These are phyloP conservation scores for Ganoderma sinense DNA, from an alignment of 1,284 basidiomycete genomes.

Conservation along the genomic window DNA sequence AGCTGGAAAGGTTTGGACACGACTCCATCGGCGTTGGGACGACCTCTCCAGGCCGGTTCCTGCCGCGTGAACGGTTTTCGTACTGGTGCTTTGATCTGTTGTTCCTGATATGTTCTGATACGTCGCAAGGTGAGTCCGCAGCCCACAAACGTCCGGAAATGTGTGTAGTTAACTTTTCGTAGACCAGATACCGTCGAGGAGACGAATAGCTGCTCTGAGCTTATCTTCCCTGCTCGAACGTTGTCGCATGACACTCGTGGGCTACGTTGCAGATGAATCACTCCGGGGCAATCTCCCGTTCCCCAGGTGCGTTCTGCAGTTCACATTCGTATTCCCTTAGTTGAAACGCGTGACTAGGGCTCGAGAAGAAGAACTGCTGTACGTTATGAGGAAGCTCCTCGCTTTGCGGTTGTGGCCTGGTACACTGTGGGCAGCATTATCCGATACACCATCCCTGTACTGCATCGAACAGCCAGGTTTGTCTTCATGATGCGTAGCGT, in stretches of 20 bases:
- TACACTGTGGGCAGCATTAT: slow-evolving; percentile 77
- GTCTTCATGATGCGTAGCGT: slow-evolving; percentile 27
- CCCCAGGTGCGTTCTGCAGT: slow-evolving; percentile 62
- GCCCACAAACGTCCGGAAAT: background rate
- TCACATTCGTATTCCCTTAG: background rate
- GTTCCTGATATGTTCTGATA: slow-evolving; percentile 79
- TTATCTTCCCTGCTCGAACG: slow-evolving; percentile 78
- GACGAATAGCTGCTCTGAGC: slow-evolving; percentile 74
- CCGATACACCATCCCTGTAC: slow-evolving; percentile 64
- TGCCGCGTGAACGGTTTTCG: slow-evolving; percentile 85
- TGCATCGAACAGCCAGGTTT: slow-evolving; percentile 62
- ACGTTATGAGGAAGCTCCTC: slow-evolving; percentile 81
- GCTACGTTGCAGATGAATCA: slow-evolving; percentile 84
- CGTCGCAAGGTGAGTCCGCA: slow-evolving; percentile 57
- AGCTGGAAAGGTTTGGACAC: slow-evolving; percentile 45
- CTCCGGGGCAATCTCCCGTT: slow-evolving; percentile 88
- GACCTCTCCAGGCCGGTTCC: slow-evolving; percentile 61
- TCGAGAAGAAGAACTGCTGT: slow-evolving; percentile 90
- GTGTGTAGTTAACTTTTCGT: background rate
- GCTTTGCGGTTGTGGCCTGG: slow-evolving; percentile 76
- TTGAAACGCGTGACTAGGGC: slow-evolving; percentile 53
- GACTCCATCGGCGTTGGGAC: slow-evolving; percentile 58
- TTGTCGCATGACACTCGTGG: slow-evolving; percentile 70
- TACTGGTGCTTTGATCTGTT: slow-evolving; percentile 96
- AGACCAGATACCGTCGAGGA: slow-evolving; percentile 68